A percentile compares a stretch with the other conserved stretches of the same genome.
Conservation (phyloP, 2,329 filamentous ascomycete species). For the Gliomastix tumulicola region DNA sequence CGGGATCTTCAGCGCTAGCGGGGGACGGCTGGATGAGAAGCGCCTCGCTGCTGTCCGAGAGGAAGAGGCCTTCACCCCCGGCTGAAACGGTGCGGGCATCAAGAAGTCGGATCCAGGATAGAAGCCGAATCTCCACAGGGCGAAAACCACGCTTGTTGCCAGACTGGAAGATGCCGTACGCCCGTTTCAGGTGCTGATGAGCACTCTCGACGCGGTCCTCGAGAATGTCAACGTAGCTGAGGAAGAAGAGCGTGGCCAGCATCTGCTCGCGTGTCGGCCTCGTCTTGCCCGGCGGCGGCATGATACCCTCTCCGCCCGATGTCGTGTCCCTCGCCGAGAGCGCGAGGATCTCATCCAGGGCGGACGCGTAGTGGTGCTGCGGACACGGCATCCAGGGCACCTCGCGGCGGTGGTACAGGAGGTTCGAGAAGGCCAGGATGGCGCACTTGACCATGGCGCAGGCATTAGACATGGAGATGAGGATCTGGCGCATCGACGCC, state of each 20-base stretch:
- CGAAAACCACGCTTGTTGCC: conserved; percentile 26
- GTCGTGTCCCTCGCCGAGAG: conserved; percentile 14
- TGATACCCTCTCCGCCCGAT: too few relatives aligned
- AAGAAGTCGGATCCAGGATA: conserved; percentile 48
- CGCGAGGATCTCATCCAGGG: conserved; percentile 22
- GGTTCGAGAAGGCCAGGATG: conserved; percentile 43
- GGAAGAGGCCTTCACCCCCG: conserved; percentile 46
- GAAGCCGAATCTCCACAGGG: conserved; percentile 34
- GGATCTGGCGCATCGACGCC: conserved; percentile 38
- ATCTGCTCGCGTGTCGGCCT: conserved; percentile 29
- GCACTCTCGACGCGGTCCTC: conserved; percentile 32
- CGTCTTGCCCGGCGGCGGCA: too few relatives aligned
- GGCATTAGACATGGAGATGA: conserved; percentile 37
- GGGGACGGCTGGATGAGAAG: conserved; percentile 35
- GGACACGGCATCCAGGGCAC: conserved; percentile 21
- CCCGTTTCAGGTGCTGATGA: conserved; percentile 40
- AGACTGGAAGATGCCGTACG: conserved; percentile 36
- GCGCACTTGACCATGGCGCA: conserved; percentile 40
- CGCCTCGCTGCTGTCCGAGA: conserved; percentile 37
- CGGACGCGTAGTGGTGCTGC: conserved; percentile 27
- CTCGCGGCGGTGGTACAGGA: conserved; percentile 29
- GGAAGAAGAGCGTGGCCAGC: conserved; percentile 43
- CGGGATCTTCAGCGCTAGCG: conserved; percentile 20
- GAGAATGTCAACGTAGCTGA: conserved; percentile 45
- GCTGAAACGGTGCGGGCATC: conserved; percentile 49